Evolutionary conservation across 805 yeast genomes (phyloP), one percentile per base, ranked within the genome.

Genomic region (Candida schatavii): DNA sequence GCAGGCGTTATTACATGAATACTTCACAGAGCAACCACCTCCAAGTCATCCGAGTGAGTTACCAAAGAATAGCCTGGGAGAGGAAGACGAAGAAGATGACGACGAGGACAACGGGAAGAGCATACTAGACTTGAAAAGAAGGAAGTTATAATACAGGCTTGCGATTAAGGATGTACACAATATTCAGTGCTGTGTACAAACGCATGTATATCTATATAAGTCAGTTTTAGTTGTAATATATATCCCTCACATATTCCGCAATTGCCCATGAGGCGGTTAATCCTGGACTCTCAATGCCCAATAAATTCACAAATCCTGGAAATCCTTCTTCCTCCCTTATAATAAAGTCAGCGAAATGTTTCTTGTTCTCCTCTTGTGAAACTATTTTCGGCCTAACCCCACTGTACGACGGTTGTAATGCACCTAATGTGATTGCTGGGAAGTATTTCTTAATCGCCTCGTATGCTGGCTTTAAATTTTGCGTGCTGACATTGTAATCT

Each of bases 261-360:
- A 89, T 88, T 0, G 91, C 95, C 80, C 87, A 68, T 3, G 89
- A 70, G 0, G 93, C 64, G 2, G 97, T 89, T 44, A 89, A 68
- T 0, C 97, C 97, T 0, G 97, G 97, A 53, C 93, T 84, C 57
- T 89, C 97, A 11, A 89, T 88, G 1, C 91, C 95, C 33, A 88
- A 54, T 40, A 87, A 66, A 49, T 87, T 89, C 22, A 88, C 75
- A 53, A 88, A 89, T 1, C 96, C 96, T 2, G 82, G 83, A 51
- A 74, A 80, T 0, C 82, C 89, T 1, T 71, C 75, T 49, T 86
- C 93, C 52, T 84, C 78, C 40, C 78, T 62, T 25, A 89, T 85
- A 18, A 80, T 64, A 57, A 88, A 89, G 56, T 90, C 97, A 34
- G 80, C 79, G 60, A 86, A 85, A 19, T 46, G 28, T 31, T 57